Percentiles rank a stretch among this genome's conserved stretches.
These are phyloP conservation scores for Exophiala spinifera DNA, from an alignment of 2,329 filamentous ascomycete species.

Conservation along the genomic window DNA sequence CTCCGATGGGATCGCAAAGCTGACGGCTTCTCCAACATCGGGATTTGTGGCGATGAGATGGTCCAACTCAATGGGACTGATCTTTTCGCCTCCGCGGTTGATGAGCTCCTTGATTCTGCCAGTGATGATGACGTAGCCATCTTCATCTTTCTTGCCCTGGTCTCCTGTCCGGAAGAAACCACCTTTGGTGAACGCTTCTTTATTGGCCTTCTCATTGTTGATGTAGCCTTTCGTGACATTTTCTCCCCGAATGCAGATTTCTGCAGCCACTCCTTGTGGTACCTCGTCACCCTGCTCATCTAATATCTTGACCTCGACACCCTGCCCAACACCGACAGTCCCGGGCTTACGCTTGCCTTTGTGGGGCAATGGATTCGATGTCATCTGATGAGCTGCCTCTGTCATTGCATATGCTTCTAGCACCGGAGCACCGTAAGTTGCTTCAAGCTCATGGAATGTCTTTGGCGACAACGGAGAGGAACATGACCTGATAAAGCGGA, in stretches of 20 bases:
- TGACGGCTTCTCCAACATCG: slow-evolving; percentile 72
- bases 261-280: slow-evolving; percentile 66
- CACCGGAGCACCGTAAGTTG: slow-evolving; percentile 72
- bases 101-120: slow-evolving; percentile 93
- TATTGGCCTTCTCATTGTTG: slow-evolving; percentile 76
- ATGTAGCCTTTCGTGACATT: slow-evolving; percentile 84
- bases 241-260: slow-evolving; percentile 77
- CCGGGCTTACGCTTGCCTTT: slow-evolving; percentile 70
- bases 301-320: slow-evolving; percentile 76
- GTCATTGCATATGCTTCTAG: slow-evolving; percentile 93
- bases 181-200: slow-evolving; percentile 66
- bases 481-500: slow-evolving; percentile 85
- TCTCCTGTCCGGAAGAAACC: slow-evolving; percentile 88
- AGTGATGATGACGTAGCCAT: slow-evolving; percentile 81
- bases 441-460: slow-evolving; percentile 74
- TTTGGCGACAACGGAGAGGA: slow-evolving; percentile 80
- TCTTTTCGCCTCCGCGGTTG: slow-evolving; percentile 85
- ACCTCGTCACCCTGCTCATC: slow-evolving; percentile 67
- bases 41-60: slow-evolving; percentile 74
- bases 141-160: slow-evolving; percentile 74
- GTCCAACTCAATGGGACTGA: slow-evolving; percentile 82
- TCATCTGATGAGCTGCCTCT: slow-evolving; percentile 63
- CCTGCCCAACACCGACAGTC: slow-evolving; percentile 77
- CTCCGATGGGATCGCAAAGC: slow-evolving; percentile 78
- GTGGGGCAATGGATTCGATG: slow-evolving; percentile 62